Evolutionary conservation across 1,284 basidiomycete genomes (phyloP), one percentile per base, ranked within the genome.

Genomic region (Sporisorium scitamineum): DNA sequence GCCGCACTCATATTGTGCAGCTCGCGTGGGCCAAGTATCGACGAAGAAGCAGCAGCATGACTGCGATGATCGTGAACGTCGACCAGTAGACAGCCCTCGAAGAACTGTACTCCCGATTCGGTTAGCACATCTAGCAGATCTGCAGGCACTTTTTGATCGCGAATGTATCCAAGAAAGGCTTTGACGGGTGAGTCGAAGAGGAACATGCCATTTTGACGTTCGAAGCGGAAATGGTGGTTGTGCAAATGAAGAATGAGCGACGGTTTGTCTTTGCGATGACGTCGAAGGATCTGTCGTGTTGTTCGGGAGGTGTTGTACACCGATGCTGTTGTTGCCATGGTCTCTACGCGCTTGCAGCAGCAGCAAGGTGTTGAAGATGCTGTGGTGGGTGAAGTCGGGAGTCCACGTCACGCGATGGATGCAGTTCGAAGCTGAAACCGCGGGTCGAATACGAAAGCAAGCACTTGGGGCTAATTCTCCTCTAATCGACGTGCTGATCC

Each of bases 301-400:
- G 80, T 81, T 10, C 83, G 74, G n/a, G 80, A 79, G 22, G 70
- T 73, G 56, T 84, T 84, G 76, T 84, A 84, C 44, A 84, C 76
- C 34, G 78, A 82, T 6, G 80, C 82, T 16, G 82, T 80, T 13
- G 80, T 82, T 24, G 83, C 81, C 83, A 84, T 84, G 22, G n/a
- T 74, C 27, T 22, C 11, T 2, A 10, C 2, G n/a, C 14, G 2
- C 14, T n/a, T n/a, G n/a, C n/a, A n/a, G n/a, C n/a, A n/a, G n/a
- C n/a, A n/a, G n/a, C n/a, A 8, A 34, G 11, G 32, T 34, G 11
- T 34, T 3, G 11, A 34, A 20, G 37, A n/a, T 42, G 39, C n/a
- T 8, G 18, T 8, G n/a, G 14, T 42, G 39, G 10, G 18, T 20
- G n/a, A 10, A 2, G 37, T 5, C 8, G 8, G 37, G 8, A 42